Conservation (phyloP, 441 rosid genomes). For the Corymbia citriodora region DNA sequence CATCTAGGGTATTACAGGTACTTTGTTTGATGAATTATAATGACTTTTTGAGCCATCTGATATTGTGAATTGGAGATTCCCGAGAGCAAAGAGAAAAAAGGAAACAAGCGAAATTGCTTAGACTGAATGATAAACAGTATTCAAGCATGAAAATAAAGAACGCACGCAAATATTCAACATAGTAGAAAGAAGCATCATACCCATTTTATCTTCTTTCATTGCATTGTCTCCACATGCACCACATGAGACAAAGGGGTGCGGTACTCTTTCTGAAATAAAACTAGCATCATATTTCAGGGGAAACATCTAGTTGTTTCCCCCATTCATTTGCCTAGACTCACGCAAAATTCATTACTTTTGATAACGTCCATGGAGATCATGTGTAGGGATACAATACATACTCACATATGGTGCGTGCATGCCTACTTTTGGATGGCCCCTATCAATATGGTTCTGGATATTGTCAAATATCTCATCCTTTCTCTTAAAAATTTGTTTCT, state of each 20-base stretch:
- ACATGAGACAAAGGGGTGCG: neutral
- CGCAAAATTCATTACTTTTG: too few relatives aligned
- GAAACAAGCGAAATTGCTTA: neutral
- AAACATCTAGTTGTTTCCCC: neutral
- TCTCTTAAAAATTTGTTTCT: neutral
- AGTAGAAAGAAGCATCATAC: neutral
- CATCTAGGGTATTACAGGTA: conserved; percentile 61
- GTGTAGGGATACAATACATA: neutral
- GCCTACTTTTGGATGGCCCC: neutral
- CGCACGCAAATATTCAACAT: neutral
- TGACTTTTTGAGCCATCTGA: neutral
- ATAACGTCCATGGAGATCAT: too few relatives aligned
- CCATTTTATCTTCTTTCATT: neutral
- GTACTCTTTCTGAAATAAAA: neutral
- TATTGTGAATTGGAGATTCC: neutral
- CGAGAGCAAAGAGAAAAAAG: neutral
- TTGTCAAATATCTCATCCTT: neutral
- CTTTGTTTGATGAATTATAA: neutral
- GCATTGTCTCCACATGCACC: neutral
- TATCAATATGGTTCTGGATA: neutral
- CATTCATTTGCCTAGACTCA: too few relatives aligned
- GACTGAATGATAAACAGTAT: neutral
- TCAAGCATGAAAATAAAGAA: neutral
- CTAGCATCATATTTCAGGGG: neutral
- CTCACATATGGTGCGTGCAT: neutral